Base-by-base conservation (phyloP, 495 filamentous ascomycete species). In the Aeminium ludgeri region DNA sequence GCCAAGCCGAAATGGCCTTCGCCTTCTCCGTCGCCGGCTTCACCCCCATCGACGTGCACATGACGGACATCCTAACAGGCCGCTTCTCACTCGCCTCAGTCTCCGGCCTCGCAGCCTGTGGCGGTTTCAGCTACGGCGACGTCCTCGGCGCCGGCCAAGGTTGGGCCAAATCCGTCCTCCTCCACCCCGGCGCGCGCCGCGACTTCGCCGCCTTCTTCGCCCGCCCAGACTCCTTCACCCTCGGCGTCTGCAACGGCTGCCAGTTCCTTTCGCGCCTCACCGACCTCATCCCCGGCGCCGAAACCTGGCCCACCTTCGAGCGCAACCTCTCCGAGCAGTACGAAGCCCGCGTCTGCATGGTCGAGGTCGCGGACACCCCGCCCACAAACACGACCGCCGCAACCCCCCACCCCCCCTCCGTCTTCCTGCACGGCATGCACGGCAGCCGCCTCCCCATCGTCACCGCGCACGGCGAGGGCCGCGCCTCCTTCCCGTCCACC, bases 221-320 rank as follows among this genome's bases (percentile, higher is more conserved):
- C 54, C 73, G 91, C 28, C 71, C 73, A 27, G 81, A 94, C 48
- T 95, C 89, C 7, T 97, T 97, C 60, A 72, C 82, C 6, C 69
- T 97, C 1, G 89, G 91, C 38, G 87, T 96, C 18, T 96, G 89
- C 70, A 97, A 97, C 57, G 89, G 89, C 34, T 95, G 89, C 50
- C 89, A 97, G 60, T 94, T 97, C 73, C 67, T 96, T 16, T 80
- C 76, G 10, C 74, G 80, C 13, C 67, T 97, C 12, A 82, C 79
- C 55, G 74, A 77, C 19, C 62, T 93, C 25, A 91, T 97, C 45
- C 87, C 86, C 2, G 89, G 91, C 17, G 74, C 86, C 4, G 64
- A 73, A 38, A 59, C 75, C 61, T 97, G 86, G 84, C 89, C 89
- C 2, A 73, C 69, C 20, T 97, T 97, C 61, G 78, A 82, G 45